A percentile compares a stretch with the other conserved stretches of the same genome.
These are phyloP conservation scores for Leersia perrieri DNA, from an alignment of 176 grass and related monocot genomes.

Conservation along the genomic window DNA sequence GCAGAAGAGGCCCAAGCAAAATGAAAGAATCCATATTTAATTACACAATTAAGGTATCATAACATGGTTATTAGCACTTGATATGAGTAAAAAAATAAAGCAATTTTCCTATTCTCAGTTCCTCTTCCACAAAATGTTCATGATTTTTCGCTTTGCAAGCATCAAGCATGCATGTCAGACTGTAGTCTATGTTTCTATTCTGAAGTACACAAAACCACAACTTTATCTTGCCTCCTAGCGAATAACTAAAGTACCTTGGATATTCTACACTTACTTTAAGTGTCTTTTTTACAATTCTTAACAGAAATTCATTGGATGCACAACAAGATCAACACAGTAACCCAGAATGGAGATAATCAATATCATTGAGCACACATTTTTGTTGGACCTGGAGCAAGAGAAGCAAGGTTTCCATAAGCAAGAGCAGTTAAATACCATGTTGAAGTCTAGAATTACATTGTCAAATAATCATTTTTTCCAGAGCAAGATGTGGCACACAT, in stretches of 20 bases:
- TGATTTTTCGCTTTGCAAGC: conserved; percentile 72
- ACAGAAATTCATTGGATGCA: conserved; percentile 78
- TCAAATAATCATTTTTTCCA: not conserved
- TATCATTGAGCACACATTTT: conserved; percentile 76
- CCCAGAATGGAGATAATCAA: conserved; percentile 85
- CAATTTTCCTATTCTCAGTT: conserved; percentile 47
- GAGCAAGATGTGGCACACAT: not conserved
- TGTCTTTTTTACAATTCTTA: conserved; percentile 63
- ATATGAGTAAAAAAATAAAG: conserved; percentile 26
- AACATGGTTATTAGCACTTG: not conserved
- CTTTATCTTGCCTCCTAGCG: conserved; percentile 71
- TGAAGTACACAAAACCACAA: conserved; percentile 55
- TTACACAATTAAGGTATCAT: not conserved
- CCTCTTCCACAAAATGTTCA: conserved; percentile 71
- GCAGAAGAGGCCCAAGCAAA: too few relatives aligned
- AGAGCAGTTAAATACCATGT: too few relatives aligned
- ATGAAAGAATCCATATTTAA: too few relatives aligned
- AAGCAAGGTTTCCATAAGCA: too few relatives aligned
- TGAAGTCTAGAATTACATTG: too few relatives aligned
- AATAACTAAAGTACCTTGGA: conserved; percentile 92
- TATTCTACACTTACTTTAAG: conserved; percentile 64
- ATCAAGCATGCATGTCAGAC: conserved; percentile 76
- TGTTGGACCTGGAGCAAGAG: too few relatives aligned
- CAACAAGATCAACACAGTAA: conserved; percentile 63
- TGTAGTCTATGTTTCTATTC: conserved; percentile 57